Conservation (phyloP, 23 red algal species). For the Gracilariopsis chorda region DNA sequence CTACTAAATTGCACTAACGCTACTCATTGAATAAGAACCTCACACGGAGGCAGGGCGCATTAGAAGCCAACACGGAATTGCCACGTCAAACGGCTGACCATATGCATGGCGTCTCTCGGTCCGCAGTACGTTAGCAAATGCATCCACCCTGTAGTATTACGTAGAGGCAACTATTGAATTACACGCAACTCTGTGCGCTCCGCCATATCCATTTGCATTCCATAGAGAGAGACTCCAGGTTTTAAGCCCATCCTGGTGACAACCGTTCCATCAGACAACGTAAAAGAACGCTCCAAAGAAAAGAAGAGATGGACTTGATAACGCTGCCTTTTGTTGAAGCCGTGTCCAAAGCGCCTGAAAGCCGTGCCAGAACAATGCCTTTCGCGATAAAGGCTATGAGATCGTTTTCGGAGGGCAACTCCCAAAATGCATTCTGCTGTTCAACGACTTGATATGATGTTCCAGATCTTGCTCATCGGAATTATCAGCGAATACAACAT, state of each 20-base stretch:
- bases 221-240: slow-evolving; percentile 60
- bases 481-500: slow-evolving; percentile 36
- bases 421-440: slow-evolving; percentile 62
- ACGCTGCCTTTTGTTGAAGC: slow-evolving; percentile 5
- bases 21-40: too few species aligned
- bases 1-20: too few species aligned
- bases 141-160: too few species aligned
- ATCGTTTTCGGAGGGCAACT: slow-evolving; percentile 8
- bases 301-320: slow-evolving; percentile 47
- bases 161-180: too few species aligned
- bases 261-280: slow-evolving; percentile 25
- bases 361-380: slow-evolving; percentile 71
- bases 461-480: slow-evolving; percentile 15
- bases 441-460: slow-evolving; percentile 55
- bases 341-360: slow-evolving; percentile 52
- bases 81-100: too few species aligned
- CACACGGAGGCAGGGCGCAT: too few species aligned
- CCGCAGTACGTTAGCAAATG: too few species aligned
- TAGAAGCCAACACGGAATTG: too few species aligned
- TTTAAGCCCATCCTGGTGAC: slow-evolving; percentile 73
- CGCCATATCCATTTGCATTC: too few species aligned
- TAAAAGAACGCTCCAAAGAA: slow-evolving; percentile 4
- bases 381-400: slow-evolving; percentile 74
- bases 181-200: too few species aligned
- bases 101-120: too few species aligned